Evolutionary conservation across 2,329 filamentous ascomycete genomes (phyloP).

Genomic region (Talaromyces verruculosus): DNA sequence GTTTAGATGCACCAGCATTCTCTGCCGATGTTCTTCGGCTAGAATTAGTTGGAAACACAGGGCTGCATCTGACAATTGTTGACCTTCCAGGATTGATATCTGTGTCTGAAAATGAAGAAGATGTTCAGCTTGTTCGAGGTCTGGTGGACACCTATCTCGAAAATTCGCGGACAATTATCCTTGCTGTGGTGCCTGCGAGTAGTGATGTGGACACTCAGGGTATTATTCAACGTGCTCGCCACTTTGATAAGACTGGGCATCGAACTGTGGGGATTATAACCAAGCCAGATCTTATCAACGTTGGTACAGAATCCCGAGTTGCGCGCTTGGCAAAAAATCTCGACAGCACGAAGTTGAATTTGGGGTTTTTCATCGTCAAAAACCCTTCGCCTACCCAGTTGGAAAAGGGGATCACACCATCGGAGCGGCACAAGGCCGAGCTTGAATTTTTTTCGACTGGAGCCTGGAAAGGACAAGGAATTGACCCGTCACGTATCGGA

Average conservation of each 20-base stretch:
- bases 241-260: neutral
- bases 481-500: too few relatives aligned
- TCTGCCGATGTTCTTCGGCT: neutral
- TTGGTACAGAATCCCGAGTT: conserved; percentile 22
- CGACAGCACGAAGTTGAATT: neutral
- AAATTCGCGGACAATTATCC: neutral
- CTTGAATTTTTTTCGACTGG: too few relatives aligned
- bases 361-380: neutral
- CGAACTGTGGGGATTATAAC: conserved; percentile 6
- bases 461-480: too few relatives aligned
- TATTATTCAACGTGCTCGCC: neutral
- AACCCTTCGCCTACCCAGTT: neutral
- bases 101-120: neutral
- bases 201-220: neutral
- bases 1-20: neutral
- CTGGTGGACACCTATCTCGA: neutral
- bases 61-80: neutral
- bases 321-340: neutral
- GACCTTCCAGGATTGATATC: neutral
- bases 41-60: neutral
- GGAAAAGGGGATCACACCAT: too few relatives aligned
- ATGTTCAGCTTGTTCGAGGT: neutral
- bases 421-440: too few relatives aligned
- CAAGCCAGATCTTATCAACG: conserved; percentile 36
- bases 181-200: conserved; percentile 2